phyloP scores from a whole-genome alignment of 257 asterid genomes.

The Nicotiana noctiflora region DNA sequence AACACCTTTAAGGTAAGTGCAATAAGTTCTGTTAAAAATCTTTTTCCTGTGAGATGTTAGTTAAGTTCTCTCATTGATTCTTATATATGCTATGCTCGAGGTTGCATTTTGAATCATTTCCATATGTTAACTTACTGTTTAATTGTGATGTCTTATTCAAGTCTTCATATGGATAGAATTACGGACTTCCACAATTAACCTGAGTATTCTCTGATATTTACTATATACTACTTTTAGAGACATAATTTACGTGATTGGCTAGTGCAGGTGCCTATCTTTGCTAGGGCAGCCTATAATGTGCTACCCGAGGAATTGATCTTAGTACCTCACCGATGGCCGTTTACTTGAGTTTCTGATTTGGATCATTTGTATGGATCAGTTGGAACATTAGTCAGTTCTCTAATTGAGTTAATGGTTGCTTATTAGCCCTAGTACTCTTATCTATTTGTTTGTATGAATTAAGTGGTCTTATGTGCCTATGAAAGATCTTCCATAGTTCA shows the following conservation, averaged over 20 bases:
- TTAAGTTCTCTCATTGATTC: background rate
- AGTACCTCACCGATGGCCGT: background rate
- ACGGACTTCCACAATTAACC: background rate
- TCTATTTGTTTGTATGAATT: background rate
- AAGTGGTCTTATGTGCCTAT: background rate
- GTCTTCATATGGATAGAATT: background rate
- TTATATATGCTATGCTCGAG: background rate
- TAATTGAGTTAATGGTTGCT: background rate
- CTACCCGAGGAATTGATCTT: background rate
- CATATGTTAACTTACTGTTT: background rate
- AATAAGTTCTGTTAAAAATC: background rate
- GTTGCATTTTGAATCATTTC: background rate
- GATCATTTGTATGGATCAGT: background rate
- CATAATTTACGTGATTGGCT: background rate
- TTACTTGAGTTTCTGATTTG: background rate
- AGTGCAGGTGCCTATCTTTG: too few species aligned
- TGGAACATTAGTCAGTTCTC: background rate
- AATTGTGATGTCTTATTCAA: background rate
- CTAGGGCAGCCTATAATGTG: background rate
- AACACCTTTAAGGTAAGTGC: constrained; percentile 49
- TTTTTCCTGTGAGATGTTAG: background rate
- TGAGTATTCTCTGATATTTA: background rate
- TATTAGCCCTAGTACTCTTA: background rate
- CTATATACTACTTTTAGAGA: background rate
- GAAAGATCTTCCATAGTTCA: background rate